Conservation (phyloP, 768 basidiomycete genomes). For the Lactarius pseudohatsudake region DNA sequence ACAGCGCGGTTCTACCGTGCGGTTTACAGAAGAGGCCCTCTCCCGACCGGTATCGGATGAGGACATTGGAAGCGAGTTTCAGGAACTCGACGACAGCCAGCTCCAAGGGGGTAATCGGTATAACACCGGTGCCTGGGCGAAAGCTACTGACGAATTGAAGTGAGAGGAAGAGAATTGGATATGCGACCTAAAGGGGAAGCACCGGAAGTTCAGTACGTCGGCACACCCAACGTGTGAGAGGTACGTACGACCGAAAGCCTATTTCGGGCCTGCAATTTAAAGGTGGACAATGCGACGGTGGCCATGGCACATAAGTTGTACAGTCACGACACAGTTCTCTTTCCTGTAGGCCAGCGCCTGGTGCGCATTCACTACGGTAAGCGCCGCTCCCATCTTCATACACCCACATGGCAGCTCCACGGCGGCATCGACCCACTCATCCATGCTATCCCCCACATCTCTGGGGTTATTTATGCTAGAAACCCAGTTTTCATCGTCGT, state of each 20-base stretch:
- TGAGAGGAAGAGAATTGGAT: constrained; percentile 19
- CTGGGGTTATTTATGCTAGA: not conserved
- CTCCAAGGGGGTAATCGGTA: constrained; percentile 9
- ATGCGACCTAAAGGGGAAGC: constrained; percentile 10
- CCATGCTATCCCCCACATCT: not conserved
- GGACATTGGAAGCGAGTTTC: constrained; percentile 17
- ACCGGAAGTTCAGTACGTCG: not conserved
- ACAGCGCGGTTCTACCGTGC: not conserved
- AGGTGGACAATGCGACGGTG: constrained; percentile 1
- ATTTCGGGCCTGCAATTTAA: constrained; percentile 11
- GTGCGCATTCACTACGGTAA: not conserved
- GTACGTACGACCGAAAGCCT: constrained; percentile 16
- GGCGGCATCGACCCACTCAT: not conserved
- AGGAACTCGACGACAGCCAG: constrained; percentile 25
- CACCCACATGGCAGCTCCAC: not conserved
- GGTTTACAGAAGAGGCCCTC: not conserved
- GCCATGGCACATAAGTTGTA: constrained; percentile 13
- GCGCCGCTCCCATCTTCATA: not conserved
- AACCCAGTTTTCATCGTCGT: not conserved
- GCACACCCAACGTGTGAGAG: not conserved
- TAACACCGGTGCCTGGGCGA: not conserved
- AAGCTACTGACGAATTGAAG: constrained; percentile 11
- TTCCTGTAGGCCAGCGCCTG: not conserved
- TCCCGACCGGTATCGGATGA: constrained; percentile 9
- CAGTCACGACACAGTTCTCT: not conserved